These are phyloP conservation scores for Crithidia brevicula DNA, from an alignment of 208 protist species.

Conservation along the genomic window DNA sequence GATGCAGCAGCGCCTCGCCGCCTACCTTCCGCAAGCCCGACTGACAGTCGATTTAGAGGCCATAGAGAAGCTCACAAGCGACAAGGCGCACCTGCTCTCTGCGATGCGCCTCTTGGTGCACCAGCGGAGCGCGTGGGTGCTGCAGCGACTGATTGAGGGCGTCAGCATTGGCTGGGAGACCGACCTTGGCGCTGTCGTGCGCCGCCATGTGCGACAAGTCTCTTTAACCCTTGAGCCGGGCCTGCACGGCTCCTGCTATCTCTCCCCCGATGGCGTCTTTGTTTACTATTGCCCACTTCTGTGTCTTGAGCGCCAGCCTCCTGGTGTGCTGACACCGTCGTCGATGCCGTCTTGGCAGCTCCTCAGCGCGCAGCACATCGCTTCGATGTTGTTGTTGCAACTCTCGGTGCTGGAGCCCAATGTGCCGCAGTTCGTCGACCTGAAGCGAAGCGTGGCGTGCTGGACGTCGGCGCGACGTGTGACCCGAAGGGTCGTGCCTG, in stretches of 20 bases:
- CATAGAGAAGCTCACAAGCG: constrained; percentile 30
- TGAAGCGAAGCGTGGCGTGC: constrained; percentile 51
- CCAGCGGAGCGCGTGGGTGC: constrained; percentile 58
- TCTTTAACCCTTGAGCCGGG: constrained; percentile 53
- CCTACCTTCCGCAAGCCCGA: constrained; percentile 49
- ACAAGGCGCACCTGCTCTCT: constrained; percentile 61
- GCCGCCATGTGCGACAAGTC: constrained; percentile 60
- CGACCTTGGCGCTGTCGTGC: constrained; percentile 60
- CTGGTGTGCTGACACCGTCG: constrained; percentile 24
- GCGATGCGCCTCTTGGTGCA: constrained; percentile 71
- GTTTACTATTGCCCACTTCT: constrained; percentile 78
- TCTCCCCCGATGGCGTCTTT: constrained; percentile 43
- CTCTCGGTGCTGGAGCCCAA: constrained; percentile 46
- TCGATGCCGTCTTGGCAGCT: constrained; percentile 61
- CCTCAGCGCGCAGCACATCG: constrained; percentile 70
- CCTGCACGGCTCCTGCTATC: constrained; percentile 53
- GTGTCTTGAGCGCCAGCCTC: constrained; percentile 51
- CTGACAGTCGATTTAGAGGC: constrained; percentile 56
- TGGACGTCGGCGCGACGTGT: constrained; percentile 47
- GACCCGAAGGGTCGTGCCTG: constrained; percentile 28
- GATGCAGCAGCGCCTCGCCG: constrained; percentile 49
- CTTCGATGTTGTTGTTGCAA: constrained; percentile 72
- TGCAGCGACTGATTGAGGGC: constrained; percentile 77
- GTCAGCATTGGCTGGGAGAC: constrained; percentile 82
- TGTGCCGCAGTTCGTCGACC: constrained; percentile 44